These are phyloP conservation scores for Blastobotrys mokoenaii DNA, from an alignment of 805 yeast genomes.

Conservation along the genomic window DNA sequence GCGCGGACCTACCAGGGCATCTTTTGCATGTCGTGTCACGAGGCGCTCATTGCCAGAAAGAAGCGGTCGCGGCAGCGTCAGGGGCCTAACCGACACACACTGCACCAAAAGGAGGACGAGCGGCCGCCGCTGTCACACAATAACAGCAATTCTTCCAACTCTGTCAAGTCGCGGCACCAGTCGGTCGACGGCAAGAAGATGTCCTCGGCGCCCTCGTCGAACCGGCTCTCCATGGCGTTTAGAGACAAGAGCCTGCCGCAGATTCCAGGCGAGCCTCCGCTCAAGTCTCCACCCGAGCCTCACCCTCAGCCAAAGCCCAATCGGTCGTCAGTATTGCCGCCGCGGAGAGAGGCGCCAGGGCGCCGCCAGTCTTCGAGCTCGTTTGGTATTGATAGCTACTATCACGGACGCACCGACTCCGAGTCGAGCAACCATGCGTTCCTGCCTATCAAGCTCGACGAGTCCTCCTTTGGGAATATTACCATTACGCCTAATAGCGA, in stretches of 20 bases:
- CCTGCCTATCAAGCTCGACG: slow-evolving; percentile 11
- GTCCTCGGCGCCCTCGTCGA: not conserved
- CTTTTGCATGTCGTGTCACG: slow-evolving; percentile 90
- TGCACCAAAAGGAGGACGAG: not conserved
- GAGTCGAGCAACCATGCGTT: slow-evolving; percentile 5
- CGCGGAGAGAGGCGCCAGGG: too few species aligned
- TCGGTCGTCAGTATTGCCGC: not conserved
- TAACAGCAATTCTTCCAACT: not conserved
- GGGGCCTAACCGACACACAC: not conserved
- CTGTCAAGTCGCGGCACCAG: not conserved
- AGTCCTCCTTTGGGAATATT: not conserved
- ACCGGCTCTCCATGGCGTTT: not conserved
- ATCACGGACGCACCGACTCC: not conserved
- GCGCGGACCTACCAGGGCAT: slow-evolving; percentile 90
- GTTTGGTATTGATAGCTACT: not conserved
- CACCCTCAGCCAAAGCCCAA: not conserved
- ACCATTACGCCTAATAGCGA: too few species aligned
- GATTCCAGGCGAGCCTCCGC: not conserved
- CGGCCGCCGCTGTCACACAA: not conserved
- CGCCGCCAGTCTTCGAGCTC: not conserved
- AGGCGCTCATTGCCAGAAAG: slow-evolving; percentile 64
- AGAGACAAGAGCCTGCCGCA: not conserved
- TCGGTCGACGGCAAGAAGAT: not conserved
- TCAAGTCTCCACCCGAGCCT: not conserved
- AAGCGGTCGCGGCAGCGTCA: slow-evolving; percentile 19